These are phyloP conservation scores for Tylopilus sp. DNA, from an alignment of 1,284 basidiomycete species.

Conservation along the genomic window DNA sequence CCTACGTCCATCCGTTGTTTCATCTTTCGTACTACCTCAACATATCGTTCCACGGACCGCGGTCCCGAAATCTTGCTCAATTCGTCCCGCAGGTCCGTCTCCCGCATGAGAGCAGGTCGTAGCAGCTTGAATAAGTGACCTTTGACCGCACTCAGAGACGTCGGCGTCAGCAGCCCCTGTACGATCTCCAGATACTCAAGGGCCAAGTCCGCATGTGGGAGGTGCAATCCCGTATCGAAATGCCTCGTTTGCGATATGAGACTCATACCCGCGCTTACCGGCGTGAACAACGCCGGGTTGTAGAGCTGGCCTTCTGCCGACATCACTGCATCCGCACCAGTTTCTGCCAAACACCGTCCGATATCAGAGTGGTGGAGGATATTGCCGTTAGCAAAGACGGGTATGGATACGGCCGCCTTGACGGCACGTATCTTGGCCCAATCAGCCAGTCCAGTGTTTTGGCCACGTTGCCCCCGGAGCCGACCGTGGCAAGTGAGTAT, in stretches of 20 bases:
- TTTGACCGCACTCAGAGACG: conserved; percentile 76
- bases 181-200: conserved; percentile 88
- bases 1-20: conserved; percentile 62
- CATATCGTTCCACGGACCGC: conserved; percentile 41
- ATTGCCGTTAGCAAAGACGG: conserved; percentile 98
- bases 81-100: conserved; percentile 71
- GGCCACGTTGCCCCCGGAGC: conserved; percentile 88
- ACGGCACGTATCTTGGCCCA: conserved; percentile 84
- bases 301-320: conserved; percentile 94
- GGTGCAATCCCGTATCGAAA: conserved; percentile 48
- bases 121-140: conserved; percentile 93
- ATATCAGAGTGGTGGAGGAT: conserved; percentile 85
- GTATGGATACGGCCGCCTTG: conserved; percentile 83
- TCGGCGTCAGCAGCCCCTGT: conserved; percentile 64
- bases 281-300: conserved; percentile 80
- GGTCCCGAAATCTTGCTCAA: conserved; percentile 57
- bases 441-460: conserved; percentile 76
- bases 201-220: conserved; percentile 64
- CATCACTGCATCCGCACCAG: conserved; percentile 92
- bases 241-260: background rate
- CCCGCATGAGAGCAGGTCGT: conserved; percentile 68
- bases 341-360: conserved; percentile 70
- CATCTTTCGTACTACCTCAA: conserved; percentile 64
- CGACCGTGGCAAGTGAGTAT: conserved; percentile 94
- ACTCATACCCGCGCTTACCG: background rate